phyloP scores from a whole-genome alignment of 2,329 filamentous ascomycete species.

The Diaporthe capsici region DNA sequence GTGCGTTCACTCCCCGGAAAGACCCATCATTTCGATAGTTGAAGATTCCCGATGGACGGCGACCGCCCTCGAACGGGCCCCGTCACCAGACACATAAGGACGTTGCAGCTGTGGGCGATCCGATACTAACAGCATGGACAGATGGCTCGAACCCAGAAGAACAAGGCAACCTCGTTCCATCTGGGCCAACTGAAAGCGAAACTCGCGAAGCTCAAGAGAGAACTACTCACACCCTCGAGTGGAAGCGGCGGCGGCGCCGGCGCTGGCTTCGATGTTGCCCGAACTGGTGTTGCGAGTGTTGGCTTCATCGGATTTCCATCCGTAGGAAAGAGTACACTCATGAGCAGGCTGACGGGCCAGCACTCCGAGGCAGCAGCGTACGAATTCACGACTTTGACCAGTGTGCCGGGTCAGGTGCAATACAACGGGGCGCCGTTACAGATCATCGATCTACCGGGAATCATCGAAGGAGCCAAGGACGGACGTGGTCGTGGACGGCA shows the following conservation, averaged over 20 bases:
- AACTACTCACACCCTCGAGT: slow-evolving; percentile 87
- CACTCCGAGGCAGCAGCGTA: slow-evolving; percentile 98
- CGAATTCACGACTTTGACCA: slow-evolving; percentile 98
- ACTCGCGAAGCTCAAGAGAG: slow-evolving; percentile 96
- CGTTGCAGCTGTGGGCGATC: not conserved
- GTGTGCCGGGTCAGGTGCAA: slow-evolving; percentile 93
- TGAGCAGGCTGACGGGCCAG: slow-evolving; percentile 94
- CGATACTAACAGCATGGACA: slow-evolving; percentile 52
- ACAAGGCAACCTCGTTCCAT: slow-evolving; percentile 95
- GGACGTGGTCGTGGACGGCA: slow-evolving; percentile 97
- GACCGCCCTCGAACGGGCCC: not conserved
- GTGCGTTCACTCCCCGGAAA: slow-evolving; percentile 64
- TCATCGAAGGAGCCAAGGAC: slow-evolving; percentile 98
- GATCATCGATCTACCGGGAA: slow-evolving; percentile 98
- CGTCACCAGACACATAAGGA: not conserved
- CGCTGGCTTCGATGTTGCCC: slow-evolving; percentile 95
- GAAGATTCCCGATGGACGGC: not conserved
- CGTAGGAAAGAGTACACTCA: slow-evolving; percentile 97
- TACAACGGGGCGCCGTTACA: slow-evolving; percentile 98
- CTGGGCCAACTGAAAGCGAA: slow-evolving; percentile 98
- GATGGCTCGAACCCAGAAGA: slow-evolving; percentile 85
- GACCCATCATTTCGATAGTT: not conserved
- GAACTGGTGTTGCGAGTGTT: slow-evolving; percentile 96
- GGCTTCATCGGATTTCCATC: slow-evolving; percentile 99
- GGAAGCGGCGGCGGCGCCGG: slow-evolving; percentile 90